Evolutionary conservation across 371 early-diverging fungal genomes (phyloP).

Genomic region (Funneliformis caledonium): DNA sequence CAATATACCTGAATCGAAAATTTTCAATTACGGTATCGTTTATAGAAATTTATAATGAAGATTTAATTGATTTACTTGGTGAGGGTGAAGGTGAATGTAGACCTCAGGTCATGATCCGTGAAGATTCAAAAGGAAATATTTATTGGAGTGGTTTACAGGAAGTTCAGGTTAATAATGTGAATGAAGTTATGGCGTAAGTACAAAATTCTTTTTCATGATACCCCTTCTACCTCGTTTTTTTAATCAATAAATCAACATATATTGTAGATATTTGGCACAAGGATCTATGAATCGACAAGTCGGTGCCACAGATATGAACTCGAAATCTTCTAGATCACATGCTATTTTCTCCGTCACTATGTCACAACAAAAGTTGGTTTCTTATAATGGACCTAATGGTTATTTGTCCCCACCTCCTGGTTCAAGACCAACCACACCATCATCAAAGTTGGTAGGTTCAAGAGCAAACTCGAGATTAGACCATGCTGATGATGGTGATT

Average conservation of each 20-base stretch:
- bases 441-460: conserved; percentile 20
- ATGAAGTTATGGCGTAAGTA: conserved; percentile 74
- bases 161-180: conserved; percentile 71
- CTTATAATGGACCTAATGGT: conserved; percentile 8
- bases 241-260: conserved; percentile 2
- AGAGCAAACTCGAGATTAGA: conserved; percentile 33
- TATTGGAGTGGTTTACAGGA: conserved; percentile 89
- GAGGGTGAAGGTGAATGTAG: conserved; percentile 57
- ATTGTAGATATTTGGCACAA: conserved; percentile 66
- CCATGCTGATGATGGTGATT: conserved; percentile 49
- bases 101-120: conserved; percentile 82
- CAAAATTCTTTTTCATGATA: conserved; percentile 46
- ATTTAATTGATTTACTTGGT: conserved; percentile 83
- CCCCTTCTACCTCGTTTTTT: conserved; percentile 7
- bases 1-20: conserved; percentile 36
- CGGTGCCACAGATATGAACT: conserved; percentile 97
- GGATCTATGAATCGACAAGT: conserved; percentile 89
- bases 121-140: conserved; percentile 91
- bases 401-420: conserved; percentile 40
- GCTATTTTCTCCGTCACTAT: conserved; percentile 95
- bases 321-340: conserved; percentile 94
- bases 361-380: conserved; percentile 64
- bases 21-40: conserved; percentile 56
- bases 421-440: neutral
- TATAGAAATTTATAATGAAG: conserved; percentile 98